Evolutionary conservation across 2,329 filamentous ascomycete species (phyloP), one percentile per base, ranked within the genome.

Genomic region (Aspergillus oerlinghausenensis): DNA sequence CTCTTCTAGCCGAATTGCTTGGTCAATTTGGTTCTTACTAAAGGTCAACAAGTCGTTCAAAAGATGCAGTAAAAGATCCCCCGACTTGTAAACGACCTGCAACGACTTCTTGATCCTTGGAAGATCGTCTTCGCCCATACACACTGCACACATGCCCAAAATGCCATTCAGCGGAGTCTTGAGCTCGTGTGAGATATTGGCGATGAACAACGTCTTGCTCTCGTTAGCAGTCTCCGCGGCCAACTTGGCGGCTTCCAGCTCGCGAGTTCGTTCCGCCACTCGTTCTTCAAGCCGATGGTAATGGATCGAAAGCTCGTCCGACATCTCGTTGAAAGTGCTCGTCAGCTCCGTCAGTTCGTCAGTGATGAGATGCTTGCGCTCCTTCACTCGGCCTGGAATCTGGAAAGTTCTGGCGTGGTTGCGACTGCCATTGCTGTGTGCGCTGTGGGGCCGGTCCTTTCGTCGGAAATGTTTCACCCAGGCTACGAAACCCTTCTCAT

Each of bases 81-180:
- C 90, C 23, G 89, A 93, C 73, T 92, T 94, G 75, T 96, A 96
- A 21, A 97, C 86, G 19, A 92, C 91, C 65, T 90, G 89, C 4
- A 97, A 79, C 1, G 89, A 94, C 63, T 92, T 85, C 71, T 92
- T 92, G 61, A 96, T 86, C 62, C 88, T 85, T 32, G 81, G 73
- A 14, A 92, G 77, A 65, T 96, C 90, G 50, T 92, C 87, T 70
- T 96, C 92, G 61, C 92, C 89, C 90, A 96, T 94, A 73, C 90
- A 94, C 0, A 96, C 88, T 0, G 91, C 89, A 64, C 88, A 92
- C 88, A 97, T 94, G 57, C 92, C 92, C 60, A 97, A 76, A 55
- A 97, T 96, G 3, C 91, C 92, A 69, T 97, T 97, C 11, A 97
- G 77, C 0, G 92, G 92, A 1, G 92, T 96, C 73, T 96, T 95